Base-by-base conservation (phyloP, 148 eudicot genomes). In the Rhododendron molle region DNA sequence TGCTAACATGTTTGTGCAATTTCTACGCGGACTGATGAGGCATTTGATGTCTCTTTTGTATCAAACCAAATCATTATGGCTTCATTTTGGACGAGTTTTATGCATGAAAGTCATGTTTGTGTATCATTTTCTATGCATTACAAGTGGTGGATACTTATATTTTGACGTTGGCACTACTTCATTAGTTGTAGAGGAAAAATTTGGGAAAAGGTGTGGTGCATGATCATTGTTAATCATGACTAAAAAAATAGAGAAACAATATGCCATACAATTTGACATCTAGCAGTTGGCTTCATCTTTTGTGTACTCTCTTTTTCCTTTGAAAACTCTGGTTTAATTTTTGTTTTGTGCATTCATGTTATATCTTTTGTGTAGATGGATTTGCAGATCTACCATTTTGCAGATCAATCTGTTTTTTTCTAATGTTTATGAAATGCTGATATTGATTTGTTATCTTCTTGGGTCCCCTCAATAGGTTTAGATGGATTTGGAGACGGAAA, bases 401-500 rank as follows among this genome's bases (percentile, higher is more conserved):
- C 34, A 67, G 32, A 28, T 67, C 34, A n/a, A 30, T 71, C 76
- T 71, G 15, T n/a, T 65, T 2, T 2, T 65, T n/a, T n/a, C 30
- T 23, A 8, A n/a, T 69, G 74, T 69, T 30, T 30, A 71, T 14
- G 76, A 30, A 71, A 30, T 71, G 14, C 10, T 47, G 38, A 18
- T 36, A 3, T 65, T 82, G 21, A 15, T 12, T 26, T 83, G 12
- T 11, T 28, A 72, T 74, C 30, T 20, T 77, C 78, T 87, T 47
- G 54, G 38, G 21, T 30, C 54, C 62, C 52, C 38, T 43, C 82
- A 5, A 21, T 71, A n/a, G 47, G 82, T 38, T 16, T 49, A 81
- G 88, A 96, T 96, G 99, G 99, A 96, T 90, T 83, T 95, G 89
- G 95, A 93, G 81, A 96, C 98, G 3, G 99, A 96, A 89, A 95